Evolutionary conservation across 306 rosid genomes (phyloP).

Genomic region (Castanospermum australe): DNA sequence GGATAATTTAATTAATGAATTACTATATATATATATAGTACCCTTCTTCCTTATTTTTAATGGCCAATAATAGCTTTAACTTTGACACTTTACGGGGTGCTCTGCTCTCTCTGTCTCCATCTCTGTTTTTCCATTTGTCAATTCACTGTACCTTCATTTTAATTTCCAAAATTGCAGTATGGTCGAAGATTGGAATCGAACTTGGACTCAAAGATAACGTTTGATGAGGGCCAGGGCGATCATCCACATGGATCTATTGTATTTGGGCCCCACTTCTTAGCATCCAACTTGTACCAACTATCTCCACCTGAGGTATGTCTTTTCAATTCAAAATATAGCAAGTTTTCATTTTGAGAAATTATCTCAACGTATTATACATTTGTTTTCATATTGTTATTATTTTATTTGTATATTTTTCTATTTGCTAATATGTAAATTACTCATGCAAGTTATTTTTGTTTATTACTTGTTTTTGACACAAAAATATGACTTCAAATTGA

Average conservation of each 20-base stretch:
- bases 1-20: too few species aligned
- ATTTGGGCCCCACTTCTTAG: conserved; percentile 30
- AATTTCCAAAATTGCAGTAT: background rate
- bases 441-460: too few species aligned
- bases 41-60: too few species aligned
- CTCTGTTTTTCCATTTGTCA: background rate
- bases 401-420: too few species aligned
- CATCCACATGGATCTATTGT: background rate
- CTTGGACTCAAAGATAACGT: background rate
- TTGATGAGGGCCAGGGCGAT: conserved; percentile 2
- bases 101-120: background rate
- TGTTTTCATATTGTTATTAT: too few species aligned
- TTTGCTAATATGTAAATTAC: too few species aligned
- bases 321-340: background rate
- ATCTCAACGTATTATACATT: too few species aligned
- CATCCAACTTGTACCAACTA: conserved; percentile 31
- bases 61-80: too few species aligned
- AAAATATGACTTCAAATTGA: too few species aligned
- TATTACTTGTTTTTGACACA: too few species aligned
- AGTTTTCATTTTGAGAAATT: background rate
- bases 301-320: conserved; percentile 43
- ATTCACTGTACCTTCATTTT: background rate
- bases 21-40: too few species aligned
- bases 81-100: background rate
- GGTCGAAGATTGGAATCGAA: background rate